Base-by-base conservation (phyloP, 192 early-diverging fungal genomes). In the Coemansia sp. region DNA sequence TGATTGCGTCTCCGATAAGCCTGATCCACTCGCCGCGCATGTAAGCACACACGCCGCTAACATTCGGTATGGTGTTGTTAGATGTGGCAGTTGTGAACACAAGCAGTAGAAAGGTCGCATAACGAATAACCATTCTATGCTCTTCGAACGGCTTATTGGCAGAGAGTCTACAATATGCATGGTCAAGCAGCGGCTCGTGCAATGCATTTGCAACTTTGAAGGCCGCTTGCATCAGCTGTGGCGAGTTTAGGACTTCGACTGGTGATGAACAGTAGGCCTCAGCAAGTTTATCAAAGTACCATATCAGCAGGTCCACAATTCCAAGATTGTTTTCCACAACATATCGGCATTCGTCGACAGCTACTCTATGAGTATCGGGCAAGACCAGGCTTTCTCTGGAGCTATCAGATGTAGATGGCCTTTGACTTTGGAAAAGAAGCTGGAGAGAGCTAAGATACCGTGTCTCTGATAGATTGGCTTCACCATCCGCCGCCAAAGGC, bases 271-370 rank as follows among this genome's bases (percentile, higher is more conserved):
- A 54, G 17, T 65, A 68, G 8, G n/a, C 43, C 41, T 12, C 32
- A 14, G 57, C 43, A 2, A 43, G 19, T 10, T 16, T 57, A 17
- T 53, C 59, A 22, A 54, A 39, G 50, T 63, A 77, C 13, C 71
- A 68, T 12, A 65, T 32, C 17, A 82, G 58, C 65, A 77, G 22
- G n/a, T 82, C 80, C 17, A 82, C 44, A 5, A 53, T 45, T 55
- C 69, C 69, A 7, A 32, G 5, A 19, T 82, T 81, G 16, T 19
- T 75, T 5, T 25, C 48, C 19, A 76, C 37, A 1, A 63, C 11
- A 54, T 20, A 43, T 13, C 44, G 44, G 40, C 71, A 82, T 39
- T 69, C 63, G 43, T 10, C 20, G 16, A 42, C 20, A 54, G 43
- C 14, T 57, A 67, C 2, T 43, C 17, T 16, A 22, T 59, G 17